Evolutionary conservation across 2,329 filamentous ascomycete genomes (phyloP).

Genomic region (Pseudogymnoascus sp.): DNA sequence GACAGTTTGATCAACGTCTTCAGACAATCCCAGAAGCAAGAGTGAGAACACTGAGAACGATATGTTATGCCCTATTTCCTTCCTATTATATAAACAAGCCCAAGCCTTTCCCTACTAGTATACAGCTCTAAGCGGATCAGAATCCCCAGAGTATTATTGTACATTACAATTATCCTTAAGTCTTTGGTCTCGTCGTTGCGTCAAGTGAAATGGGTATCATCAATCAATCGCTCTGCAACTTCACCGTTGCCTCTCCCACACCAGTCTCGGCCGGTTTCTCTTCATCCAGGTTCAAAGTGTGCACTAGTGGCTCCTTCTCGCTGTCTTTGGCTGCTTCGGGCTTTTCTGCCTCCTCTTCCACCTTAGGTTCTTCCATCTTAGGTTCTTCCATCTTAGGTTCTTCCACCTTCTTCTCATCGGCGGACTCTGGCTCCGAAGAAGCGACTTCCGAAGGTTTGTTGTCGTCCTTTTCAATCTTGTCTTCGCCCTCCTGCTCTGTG

Average conservation of each 20-base stretch:
- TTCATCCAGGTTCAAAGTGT: slow-evolving; percentile 6
- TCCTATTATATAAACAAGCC: slow-evolving; percentile 7
- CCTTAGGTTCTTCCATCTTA: too few relatives aligned
- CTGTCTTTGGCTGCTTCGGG: slow-evolving; percentile 22
- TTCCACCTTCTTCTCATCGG: slow-evolving; percentile 16
- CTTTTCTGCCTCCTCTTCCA: slow-evolving; percentile 19
- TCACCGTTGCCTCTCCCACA: background rate
- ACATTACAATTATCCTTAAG: slow-evolving; percentile 11
- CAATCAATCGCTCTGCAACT: slow-evolving; percentile 9
- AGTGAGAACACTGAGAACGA: background rate
- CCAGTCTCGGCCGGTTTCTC: background rate
- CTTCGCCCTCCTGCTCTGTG: slow-evolving; percentile 13
- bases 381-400: slow-evolving; percentile 18
- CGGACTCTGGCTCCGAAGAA: slow-evolving; percentile 9
- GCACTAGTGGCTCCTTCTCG: slow-evolving; percentile 11
- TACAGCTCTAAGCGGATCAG: slow-evolving; percentile 9
- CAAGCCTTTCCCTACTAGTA: background rate
- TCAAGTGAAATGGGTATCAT: slow-evolving; percentile 11
- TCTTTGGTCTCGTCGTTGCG: slow-evolving; percentile 9
- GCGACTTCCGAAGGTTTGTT: slow-evolving; percentile 13
- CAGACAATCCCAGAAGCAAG: background rate
- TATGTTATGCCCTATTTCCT: slow-evolving; percentile 7
- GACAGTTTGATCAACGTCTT: background rate
- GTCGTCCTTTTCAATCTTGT: slow-evolving; percentile 12
- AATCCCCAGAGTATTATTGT: slow-evolving; percentile 10